A percentile compares a stretch with the other conserved stretches of the same genome.
Evolutionary conservation across 495 filamentous ascomycete genomes (phyloP).

Genomic region (Talaromyces thailandensis): DNA sequence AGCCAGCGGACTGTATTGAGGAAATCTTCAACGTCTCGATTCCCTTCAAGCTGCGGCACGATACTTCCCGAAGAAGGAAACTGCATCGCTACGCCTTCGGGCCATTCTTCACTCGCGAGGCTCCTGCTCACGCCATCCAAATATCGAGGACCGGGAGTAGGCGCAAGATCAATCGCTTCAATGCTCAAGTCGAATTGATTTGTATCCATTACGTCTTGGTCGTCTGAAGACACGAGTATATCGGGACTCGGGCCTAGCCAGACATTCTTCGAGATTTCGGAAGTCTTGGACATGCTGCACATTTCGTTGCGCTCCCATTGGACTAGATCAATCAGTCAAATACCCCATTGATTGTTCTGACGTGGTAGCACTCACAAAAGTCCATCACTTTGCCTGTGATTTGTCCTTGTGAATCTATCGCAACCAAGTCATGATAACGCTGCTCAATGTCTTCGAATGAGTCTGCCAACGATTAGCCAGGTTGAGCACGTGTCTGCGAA

Average conservation of each 20-base stretch:
- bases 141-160: constrained; percentile 45
- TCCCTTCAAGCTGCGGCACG: constrained; percentile 68
- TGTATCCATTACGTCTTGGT: constrained; percentile 39
- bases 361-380: constrained; percentile 53
- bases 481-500: not conserved
- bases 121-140: constrained; percentile 51
- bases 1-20: constrained; percentile 85
- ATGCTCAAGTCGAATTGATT: constrained; percentile 62
- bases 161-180: constrained; percentile 77
- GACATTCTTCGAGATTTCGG: constrained; percentile 80
- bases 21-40: constrained; percentile 71
- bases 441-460: constrained; percentile 68
- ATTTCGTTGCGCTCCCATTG: constrained; percentile 87
- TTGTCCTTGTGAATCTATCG: constrained; percentile 62
- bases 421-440: constrained; percentile 58
- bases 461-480: constrained; percentile 32
- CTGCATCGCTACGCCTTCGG: constrained; percentile 54
- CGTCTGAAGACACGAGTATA: constrained; percentile 27
- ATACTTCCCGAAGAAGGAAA: constrained; percentile 93
- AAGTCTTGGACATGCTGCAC: constrained; percentile 82
- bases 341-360: not conserved
- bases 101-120: constrained; percentile 36
- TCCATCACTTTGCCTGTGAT: constrained; percentile 76
- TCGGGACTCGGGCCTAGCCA: constrained; percentile 89
- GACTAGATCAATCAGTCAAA: constrained; percentile 32